Evolutionary conservation across 106 monocot genomes (phyloP), one percentile per base, ranked within the genome.

Genomic region (Platanthera zijinensis): DNA sequence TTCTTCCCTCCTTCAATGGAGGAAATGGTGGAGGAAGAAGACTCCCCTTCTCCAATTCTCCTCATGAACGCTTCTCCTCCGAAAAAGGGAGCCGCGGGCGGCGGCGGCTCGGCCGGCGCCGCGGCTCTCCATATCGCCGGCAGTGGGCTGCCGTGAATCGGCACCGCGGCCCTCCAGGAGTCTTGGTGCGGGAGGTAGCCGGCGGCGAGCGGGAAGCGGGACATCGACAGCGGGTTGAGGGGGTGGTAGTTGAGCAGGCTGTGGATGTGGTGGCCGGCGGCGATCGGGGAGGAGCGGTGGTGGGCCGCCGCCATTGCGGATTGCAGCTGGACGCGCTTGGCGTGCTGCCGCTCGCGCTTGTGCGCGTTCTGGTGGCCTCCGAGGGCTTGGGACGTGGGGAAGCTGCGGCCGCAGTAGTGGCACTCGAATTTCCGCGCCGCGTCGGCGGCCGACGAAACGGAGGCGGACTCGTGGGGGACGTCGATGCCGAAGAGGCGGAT

Each of bases 361-460:
- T 90, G 88, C 53, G 87, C 93, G 74, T 90, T 92, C 68, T 89
- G 87, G 84, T 96, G 84, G 11, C 90, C 96, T 74, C 96, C 96
- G 25, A 96, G 90, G 7, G 96, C 96, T 47, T 96, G 96, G 12
- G 97, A 97, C 3, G 96, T 96, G 7, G 96, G 93, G 83, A 96
- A 96, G 78, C 87, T 90, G 10, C 96, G 87, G 78, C 84, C 84
- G 87, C 96, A 96, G 85, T 93, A 96, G 81, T 93, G 96, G 83
- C 96, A 96, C 82, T 93, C 93, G 81, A 96, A 96, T 73, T 86
- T 96, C 75, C 90, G 50, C 10, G n/a, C 71, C 2, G 52, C 61
- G 2, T 39, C 75, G 8, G 75, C 11, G 22, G 74, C 7, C 21
- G 74, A 2, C 13, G 72, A 5, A 6, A n/a, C 5, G 32, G 63